These are phyloP conservation scores for Phytophthora sp. DNA, from an alignment of 352 stramenopile genomes.

Conservation along the genomic window DNA sequence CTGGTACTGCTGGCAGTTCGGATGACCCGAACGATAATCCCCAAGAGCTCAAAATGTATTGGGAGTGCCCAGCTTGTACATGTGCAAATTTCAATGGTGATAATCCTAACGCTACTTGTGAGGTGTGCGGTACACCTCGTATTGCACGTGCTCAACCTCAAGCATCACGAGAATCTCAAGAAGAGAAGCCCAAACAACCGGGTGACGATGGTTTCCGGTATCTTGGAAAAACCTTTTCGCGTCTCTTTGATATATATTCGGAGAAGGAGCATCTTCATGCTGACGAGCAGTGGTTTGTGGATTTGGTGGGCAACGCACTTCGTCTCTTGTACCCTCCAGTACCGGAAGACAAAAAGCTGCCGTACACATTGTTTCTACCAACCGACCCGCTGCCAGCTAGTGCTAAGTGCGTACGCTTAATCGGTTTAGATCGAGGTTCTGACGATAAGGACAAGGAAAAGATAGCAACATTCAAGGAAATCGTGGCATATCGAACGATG, in stretches of 20 bases:
- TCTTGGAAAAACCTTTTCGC: conserved; percentile 63
- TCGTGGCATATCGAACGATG: conserved; percentile 93
- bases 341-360: conserved; percentile 82
- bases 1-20: conserved; percentile 5
- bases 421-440: conserved; percentile 71
- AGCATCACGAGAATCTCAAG: conserved; percentile 8
- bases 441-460: conserved; percentile 84
- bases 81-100: conserved; percentile 90
- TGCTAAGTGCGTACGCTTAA: conserved; percentile 55
- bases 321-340: conserved; percentile 75
- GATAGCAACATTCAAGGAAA: conserved; percentile 96
- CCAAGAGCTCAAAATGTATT: conserved; percentile 88
- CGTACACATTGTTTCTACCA: conserved; percentile 77
- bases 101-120: conserved; percentile 73
- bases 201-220: conserved; percentile 62
- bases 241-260: conserved; percentile 80
- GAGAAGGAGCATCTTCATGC: conserved; percentile 72
- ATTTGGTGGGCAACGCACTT: conserved; percentile 67
- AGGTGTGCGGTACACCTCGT: conserved; percentile 75
- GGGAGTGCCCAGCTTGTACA: conserved; percentile 84
- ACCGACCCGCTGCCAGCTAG: conserved; percentile 49
- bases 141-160: conserved; percentile 29
- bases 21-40: conserved; percentile 16
- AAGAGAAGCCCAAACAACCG: conserved; percentile 33
- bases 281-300: conserved; percentile 77